Evolutionary conservation across 441 rosid species (phyloP), one percentile per base, ranked within the genome.

Genomic region (Pelargonium australe): DNA sequence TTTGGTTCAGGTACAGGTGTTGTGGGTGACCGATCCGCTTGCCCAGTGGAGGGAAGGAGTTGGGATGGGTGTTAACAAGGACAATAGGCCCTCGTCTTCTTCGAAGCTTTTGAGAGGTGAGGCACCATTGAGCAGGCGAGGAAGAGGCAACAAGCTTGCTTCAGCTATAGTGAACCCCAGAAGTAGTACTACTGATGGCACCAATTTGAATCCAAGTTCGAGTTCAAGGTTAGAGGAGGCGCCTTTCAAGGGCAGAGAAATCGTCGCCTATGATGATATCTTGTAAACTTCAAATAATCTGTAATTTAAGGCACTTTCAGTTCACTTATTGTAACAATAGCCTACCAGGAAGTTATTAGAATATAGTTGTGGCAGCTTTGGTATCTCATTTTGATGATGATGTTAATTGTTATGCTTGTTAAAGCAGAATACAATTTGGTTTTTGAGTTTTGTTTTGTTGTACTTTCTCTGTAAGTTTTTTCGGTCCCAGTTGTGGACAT

Each of bases 191-290:
- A 13, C 63, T 10, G 80, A 64, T 73, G 68, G 80, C 53, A 47
- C 53, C 53, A 51, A 5, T 51, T 51, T 17, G 17, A 25, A 25
- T 25, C 28, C 28, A 25, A 25, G 28, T 25, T 25, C 28, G 28
- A 51, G 57, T 66, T 45, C 71, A n/a, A 55, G 70, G 65, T 63
- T 76, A 41, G 86, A 76, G 58, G 73, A 4, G 57, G 19, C 41
- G 68, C 84, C 86, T 51, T 77, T 84, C 72, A 81, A 77, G 78
- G 85, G 86, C 62, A 82, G 98, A 77, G 88, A 83, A 58, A 83
- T 86, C 5, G 75, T 92, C 62, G 92, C 92, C 47, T 92, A 92
- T 72, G 94, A 90, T 66, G 98, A 93, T 75, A 83, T 90, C 51
- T 81, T 93, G 20, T 93, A 77, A 71, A 28, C 53, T 66, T 19